Percentiles rank a stretch among this genome's conserved stretches.
Evolutionary conservation across 2,329 filamentous ascomycete species (phyloP).

Genomic region (Arthrinium phaeospermum): DNA sequence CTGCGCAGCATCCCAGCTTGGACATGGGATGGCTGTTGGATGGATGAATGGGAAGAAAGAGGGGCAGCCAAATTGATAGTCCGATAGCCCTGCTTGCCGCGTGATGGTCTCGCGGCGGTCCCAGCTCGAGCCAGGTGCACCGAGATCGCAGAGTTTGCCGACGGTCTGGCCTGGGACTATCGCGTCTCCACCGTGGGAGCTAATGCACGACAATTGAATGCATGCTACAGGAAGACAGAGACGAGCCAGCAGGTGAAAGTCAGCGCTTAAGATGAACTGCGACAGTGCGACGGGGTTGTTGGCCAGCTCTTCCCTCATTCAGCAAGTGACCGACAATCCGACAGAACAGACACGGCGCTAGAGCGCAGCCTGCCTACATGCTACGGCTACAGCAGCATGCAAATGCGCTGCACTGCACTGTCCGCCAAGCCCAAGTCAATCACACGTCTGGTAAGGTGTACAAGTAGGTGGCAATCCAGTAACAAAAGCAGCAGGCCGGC

Average conservation of each 20-base stretch:
- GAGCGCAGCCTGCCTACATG: background rate
- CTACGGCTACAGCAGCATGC: background rate
- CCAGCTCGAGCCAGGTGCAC: constrained; percentile 3
- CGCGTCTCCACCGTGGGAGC: constrained; percentile 4
- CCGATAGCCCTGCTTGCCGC: constrained; percentile 5
- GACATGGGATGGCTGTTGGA: background rate
- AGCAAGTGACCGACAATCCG: background rate
- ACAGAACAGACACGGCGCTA: background rate
- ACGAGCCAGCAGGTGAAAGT: background rate
- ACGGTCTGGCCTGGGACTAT: constrained; percentile 12
- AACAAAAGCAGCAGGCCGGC: constrained; percentile 14
- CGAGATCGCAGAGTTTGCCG: constrained; percentile 16
- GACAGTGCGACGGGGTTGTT: background rate
- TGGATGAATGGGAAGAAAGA: background rate
- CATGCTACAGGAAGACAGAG: background rate
- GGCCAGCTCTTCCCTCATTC: background rate
- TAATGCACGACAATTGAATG: constrained; percentile 12
- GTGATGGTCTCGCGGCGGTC: constrained; percentile 4
- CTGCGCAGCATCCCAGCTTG: background rate
- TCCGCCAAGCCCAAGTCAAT: constrained; percentile 1
- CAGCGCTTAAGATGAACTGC: background rate
- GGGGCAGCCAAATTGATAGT: background rate
- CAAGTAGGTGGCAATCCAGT: background rate
- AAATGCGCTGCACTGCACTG: background rate
- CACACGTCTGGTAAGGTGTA: background rate